These are phyloP conservation scores for Sclerotiophoma versabilis DNA, from an alignment of 2,329 filamentous ascomycete genomes.

Conservation along the genomic window DNA sequence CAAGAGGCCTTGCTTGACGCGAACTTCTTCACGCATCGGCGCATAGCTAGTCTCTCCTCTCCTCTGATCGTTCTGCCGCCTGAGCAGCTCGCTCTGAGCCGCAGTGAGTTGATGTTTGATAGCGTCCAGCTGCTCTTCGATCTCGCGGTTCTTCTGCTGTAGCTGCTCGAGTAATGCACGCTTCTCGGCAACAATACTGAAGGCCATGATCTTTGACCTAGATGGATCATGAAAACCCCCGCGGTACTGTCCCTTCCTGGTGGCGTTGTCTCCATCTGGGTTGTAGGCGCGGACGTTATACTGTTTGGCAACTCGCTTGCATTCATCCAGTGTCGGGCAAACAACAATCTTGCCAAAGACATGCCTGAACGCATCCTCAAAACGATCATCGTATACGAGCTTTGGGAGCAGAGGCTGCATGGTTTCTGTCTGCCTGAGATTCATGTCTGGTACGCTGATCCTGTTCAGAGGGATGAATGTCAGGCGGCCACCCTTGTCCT, in stretches of 20 bases:
- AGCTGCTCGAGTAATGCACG: constrained; percentile 76
- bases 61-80: constrained; percentile 77
- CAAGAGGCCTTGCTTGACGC: constrained; percentile 75
- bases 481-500: constrained; percentile 80
- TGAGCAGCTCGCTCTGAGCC: constrained; percentile 83
- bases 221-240: constrained; percentile 91
- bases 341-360: constrained; percentile 96
- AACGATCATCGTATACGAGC: constrained; percentile 77
- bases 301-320: constrained; percentile 88
- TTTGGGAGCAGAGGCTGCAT: constrained; percentile 87
- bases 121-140: constrained; percentile 73
- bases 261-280: constrained; percentile 90
- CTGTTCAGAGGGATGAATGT: constrained; percentile 95
- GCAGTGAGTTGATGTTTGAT: constrained; percentile 89
- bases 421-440: constrained; percentile 85
- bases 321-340: constrained; percentile 86
- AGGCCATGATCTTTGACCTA: constrained; percentile 84
- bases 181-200: constrained; percentile 76
- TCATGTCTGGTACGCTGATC: constrained; percentile 72
- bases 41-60: constrained; percentile 84
- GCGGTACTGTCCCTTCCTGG: constrained; percentile 93
- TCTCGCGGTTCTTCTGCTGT: constrained; percentile 67
- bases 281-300: constrained; percentile 94
- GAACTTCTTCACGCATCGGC: constrained; percentile 78
- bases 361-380: constrained; percentile 87